Percentiles rank a stretch among this genome's conserved stretches.
phyloP scores from a whole-genome alignment of 345 rosid genomes.

The Aethionema arabicum region DNA sequence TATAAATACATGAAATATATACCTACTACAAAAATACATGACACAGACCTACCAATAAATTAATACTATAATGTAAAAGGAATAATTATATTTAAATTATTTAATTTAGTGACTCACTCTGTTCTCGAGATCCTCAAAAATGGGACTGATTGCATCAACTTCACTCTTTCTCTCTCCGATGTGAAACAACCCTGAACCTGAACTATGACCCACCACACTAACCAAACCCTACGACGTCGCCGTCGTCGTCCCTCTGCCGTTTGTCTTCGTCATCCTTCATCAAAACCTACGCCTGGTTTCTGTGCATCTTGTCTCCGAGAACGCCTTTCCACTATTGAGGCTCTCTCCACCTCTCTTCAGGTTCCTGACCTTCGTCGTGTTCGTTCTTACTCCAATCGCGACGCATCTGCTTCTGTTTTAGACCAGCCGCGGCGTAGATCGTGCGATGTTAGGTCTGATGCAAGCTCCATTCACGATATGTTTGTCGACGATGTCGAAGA shows the following conservation, averaged over 20 bases:
- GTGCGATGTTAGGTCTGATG: slow-evolving; percentile 41
- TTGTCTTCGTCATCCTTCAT: slow-evolving; percentile 68
- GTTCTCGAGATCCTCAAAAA: slow-evolving; percentile 31
- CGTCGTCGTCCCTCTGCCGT: slow-evolving; percentile 48
- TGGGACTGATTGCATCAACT: slow-evolving; percentile 21
- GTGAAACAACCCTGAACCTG: slow-evolving; percentile 21
- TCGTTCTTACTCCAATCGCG: slow-evolving; percentile 33
- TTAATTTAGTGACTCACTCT: neutral
- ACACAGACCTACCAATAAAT: no score
- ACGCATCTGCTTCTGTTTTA: slow-evolving; percentile 14
- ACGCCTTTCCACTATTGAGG: slow-evolving; percentile 66
- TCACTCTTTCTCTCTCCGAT: slow-evolving; percentile 6
- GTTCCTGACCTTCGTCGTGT: slow-evolving; percentile 32
- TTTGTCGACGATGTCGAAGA: slow-evolving; percentile 40
- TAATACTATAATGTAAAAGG: neutral
- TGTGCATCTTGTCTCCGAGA: slow-evolving; percentile 79
- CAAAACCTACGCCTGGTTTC: slow-evolving; percentile 54
- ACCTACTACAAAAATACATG: no score
- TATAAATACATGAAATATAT: no score
- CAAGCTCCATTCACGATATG: slow-evolving; percentile 34
- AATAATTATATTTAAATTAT: no score
- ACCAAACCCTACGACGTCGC: slow-evolving; percentile 16
- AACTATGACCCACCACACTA: slow-evolving; percentile 43
- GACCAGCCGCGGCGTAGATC: slow-evolving; percentile 60
- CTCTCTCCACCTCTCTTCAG: slow-evolving; percentile 32